Evolutionary conservation across 2,329 filamentous ascomycete species (phyloP).

Genomic region (Beauveria rudraprayagi): DNA sequence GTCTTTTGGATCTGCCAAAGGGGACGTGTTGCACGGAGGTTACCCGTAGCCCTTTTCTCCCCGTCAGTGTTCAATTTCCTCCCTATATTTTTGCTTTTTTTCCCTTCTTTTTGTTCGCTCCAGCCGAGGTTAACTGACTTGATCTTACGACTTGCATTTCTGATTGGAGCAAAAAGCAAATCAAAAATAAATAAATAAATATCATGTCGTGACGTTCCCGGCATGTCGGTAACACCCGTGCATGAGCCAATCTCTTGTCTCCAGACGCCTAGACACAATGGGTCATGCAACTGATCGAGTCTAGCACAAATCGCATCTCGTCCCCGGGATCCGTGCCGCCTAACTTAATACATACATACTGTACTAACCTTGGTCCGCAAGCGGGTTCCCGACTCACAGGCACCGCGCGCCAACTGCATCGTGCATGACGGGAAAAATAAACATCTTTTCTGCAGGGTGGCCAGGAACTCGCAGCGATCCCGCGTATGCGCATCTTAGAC

Average conservation of each 20-base stretch:
- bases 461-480: too few relatives aligned
- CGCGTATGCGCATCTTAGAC: not conserved
- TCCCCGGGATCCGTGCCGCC: not conserved
- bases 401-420: not conserved
- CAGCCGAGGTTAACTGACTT: too few relatives aligned
- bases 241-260: not conserved
- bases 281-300: not conserved
- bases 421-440: not conserved
- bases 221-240: not conserved
- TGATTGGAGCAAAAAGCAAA: not conserved
- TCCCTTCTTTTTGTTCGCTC: too few relatives aligned
- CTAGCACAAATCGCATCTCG: conserved; percentile 1
- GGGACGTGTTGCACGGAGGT: too few relatives aligned
- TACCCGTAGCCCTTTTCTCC: too few relatives aligned
- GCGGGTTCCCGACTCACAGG: not conserved
- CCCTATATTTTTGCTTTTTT: not conserved
- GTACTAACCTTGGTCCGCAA: not conserved
- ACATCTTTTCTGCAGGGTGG: not conserved
- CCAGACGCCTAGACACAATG: not conserved
- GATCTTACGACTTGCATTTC: not conserved
- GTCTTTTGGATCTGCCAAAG: too few relatives aligned
- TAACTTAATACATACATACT: not conserved
- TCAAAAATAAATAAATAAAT: not conserved
- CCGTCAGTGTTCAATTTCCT: not conserved
- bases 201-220: not conserved